These are phyloP conservation scores for Phialophora expanda DNA, from an alignment of 2,329 filamentous ascomycete species.

Conservation along the genomic window DNA sequence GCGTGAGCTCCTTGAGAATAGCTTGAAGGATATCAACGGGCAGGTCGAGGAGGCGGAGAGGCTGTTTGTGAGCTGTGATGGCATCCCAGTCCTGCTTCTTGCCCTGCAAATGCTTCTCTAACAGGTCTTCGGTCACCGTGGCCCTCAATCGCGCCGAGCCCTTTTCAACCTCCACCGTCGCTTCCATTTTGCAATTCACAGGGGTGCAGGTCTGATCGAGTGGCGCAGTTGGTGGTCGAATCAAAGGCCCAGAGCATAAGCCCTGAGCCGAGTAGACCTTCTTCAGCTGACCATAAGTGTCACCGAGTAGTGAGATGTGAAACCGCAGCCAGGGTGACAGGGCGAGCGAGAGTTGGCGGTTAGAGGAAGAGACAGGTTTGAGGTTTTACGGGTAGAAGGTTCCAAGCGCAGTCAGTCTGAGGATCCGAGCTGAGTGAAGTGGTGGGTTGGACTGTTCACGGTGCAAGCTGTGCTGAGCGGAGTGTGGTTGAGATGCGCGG, in stretches of 20 bases:
- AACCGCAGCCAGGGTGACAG: conserved; percentile 13
- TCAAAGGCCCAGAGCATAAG: conserved; percentile 33
- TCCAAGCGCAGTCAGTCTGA: conserved; percentile 5
- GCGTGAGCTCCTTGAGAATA: conserved; percentile 79
- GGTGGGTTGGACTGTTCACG: conserved; percentile 5
- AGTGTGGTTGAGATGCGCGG: conserved; percentile 16
- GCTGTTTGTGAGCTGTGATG: conserved; percentile 54
- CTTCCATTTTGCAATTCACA: conserved; percentile 24
- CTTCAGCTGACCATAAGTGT: conserved; percentile 34
- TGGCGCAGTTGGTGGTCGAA: background rate
- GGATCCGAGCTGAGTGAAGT: conserved; percentile 1
- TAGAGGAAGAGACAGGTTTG: conserved; percentile 17
- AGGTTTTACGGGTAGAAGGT: conserved; percentile 23
- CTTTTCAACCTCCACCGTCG: conserved; percentile 22
- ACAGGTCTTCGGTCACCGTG: conserved; percentile 20
- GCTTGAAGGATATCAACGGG: conserved; percentile 78
- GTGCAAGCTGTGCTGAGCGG: conserved; percentile 9
- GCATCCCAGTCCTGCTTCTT: conserved; percentile 39
- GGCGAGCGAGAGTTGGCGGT: conserved; percentile 15
- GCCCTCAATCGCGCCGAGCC: conserved; percentile 17
- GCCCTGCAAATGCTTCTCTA: conserved; percentile 36
- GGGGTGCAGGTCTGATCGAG: background rate
- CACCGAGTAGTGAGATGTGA: conserved; percentile 11
- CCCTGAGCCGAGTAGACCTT: conserved; percentile 30
- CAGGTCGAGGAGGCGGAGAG: conserved; percentile 72